phyloP scores from a whole-genome alignment of 1,139 yeast genomes.

The Arxiozyma heterogenica region DNA sequence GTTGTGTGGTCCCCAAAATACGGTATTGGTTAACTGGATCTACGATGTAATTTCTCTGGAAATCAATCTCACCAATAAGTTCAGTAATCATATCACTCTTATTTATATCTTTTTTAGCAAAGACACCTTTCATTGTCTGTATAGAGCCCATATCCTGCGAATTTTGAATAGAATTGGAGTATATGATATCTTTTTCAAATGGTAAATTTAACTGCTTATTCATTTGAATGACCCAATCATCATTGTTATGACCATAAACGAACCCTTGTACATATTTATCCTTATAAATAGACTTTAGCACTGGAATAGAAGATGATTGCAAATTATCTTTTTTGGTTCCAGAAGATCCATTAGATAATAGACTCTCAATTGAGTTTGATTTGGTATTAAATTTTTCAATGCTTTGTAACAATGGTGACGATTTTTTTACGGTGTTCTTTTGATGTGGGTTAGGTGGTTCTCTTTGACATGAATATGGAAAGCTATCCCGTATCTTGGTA shows the following conservation, averaged over 20 bases:
- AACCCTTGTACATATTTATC: conserved; percentile 30
- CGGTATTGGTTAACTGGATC: conserved; percentile 70
- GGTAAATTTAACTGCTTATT: conserved; percentile 15
- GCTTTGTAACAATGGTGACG: neutral
- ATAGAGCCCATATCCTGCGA: conserved; percentile 7
- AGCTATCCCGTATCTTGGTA: neutral
- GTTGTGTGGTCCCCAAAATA: conserved; percentile 74
- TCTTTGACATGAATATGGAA: neutral
- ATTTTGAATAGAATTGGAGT: conserved; percentile 22
- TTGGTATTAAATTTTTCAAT: conserved; percentile 20
- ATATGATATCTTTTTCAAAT: conserved; percentile 10
- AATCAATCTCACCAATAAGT: conserved; percentile 63
- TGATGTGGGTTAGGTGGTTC: neutral
- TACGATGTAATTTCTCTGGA: conserved; percentile 50
- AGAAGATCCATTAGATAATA: neutral
- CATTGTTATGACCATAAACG: conserved; percentile 24
- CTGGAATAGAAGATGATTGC: neutral
- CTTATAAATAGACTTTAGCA: conserved; percentile 28
- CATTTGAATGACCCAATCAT: conserved; percentile 24
- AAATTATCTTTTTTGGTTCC: neutral
- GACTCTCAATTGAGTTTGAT: neutral
- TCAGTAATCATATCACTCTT: conserved; percentile 51
- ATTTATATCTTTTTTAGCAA: conserved; percentile 36
- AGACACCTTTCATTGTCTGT: conserved; percentile 38
- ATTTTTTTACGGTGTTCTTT: neutral